Evolutionary conservation across 2,329 filamentous ascomycete genomes (phyloP).

Genomic region (Leptographium lundbergii): DNA sequence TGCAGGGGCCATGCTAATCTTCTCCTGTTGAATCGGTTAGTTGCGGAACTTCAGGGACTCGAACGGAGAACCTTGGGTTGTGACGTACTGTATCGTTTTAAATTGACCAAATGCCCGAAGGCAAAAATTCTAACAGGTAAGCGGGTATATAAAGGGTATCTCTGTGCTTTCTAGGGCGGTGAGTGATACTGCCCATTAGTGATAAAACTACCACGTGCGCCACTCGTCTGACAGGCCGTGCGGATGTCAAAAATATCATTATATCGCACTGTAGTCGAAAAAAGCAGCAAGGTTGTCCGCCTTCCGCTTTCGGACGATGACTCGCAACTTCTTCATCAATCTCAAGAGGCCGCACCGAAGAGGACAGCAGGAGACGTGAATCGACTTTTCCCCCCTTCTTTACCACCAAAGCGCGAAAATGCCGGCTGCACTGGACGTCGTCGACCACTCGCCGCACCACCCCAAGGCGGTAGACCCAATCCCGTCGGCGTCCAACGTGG

Average conservation of each 20-base stretch:
- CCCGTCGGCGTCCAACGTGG: conserved; percentile 72
- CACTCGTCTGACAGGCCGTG: background rate
- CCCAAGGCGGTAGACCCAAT: conserved; percentile 62
- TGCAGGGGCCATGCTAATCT: conserved; percentile 25
- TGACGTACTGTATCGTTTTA: conserved; percentile 14
- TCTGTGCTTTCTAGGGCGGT: no score
- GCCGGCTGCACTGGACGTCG: conserved; percentile 32
- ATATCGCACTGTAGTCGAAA: background rate
- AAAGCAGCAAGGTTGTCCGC: background rate
- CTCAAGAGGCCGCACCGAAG: background rate
- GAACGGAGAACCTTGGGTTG: conserved; percentile 4
- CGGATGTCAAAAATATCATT: background rate
- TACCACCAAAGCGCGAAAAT: conserved; percentile 22
- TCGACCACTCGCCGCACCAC: conserved; percentile 80
- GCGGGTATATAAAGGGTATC: no score
- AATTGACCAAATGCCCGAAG: conserved; percentile 19
- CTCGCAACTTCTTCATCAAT: background rate
- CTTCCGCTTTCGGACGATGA: background rate
- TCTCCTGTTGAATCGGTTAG: conserved; percentile 11
- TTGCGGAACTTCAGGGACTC: background rate
- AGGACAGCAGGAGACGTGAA: background rate
- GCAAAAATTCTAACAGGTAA: conserved; percentile 1
- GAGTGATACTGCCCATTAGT: no score
- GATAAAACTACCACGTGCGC: no score
- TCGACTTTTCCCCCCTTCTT: background rate